phyloP scores from a whole-genome alignment of 129 eudicot species.

The Lactuca saligna region DNA sequence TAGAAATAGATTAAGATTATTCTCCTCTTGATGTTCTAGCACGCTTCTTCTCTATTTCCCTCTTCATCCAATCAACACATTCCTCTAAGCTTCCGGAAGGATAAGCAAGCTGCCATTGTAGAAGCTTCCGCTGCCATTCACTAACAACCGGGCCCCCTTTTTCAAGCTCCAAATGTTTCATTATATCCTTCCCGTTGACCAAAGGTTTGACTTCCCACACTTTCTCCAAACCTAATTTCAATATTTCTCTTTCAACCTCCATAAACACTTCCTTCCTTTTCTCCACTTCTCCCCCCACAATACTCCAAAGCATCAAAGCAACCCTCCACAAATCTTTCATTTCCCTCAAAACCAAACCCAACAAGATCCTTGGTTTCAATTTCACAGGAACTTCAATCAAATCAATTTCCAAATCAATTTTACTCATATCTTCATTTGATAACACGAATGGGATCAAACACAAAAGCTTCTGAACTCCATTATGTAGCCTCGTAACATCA shows the following conservation, averaged over 20 bases:
- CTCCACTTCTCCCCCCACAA: slow-evolving; percentile 37
- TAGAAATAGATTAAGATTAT: too few relatives aligned
- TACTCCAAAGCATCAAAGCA: slow-evolving; percentile 52
- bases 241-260: slow-evolving; percentile 47
- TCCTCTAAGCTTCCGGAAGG: slow-evolving; percentile 65
- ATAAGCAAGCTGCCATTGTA: slow-evolving; percentile 89
- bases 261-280: slow-evolving; percentile 47
- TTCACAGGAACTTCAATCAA: slow-evolving; percentile 51
- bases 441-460: slow-evolving; percentile 54
- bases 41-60: slow-evolving; percentile 51
- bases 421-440: slow-evolving; percentile 37
- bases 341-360: slow-evolving; percentile 76
- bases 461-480: slow-evolving; percentile 53
- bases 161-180: slow-evolving; percentile 58
- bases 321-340: slow-evolving; percentile 83
- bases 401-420: slow-evolving; percentile 48
- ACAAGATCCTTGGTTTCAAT: slow-evolving; percentile 53
- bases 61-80: slow-evolving; percentile 75
- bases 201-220: slow-evolving; percentile 80
- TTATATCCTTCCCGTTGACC: slow-evolving; percentile 70
- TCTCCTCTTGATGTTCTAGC: slow-evolving; percentile 25
- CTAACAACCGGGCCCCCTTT: slow-evolving; percentile 69
- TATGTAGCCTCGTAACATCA: slow-evolving; percentile 42
- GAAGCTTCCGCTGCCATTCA: slow-evolving; percentile 73
- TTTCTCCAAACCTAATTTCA: slow-evolving; percentile 59